A percentile compares a stretch with the other conserved stretches of the same genome.
These are phyloP conservation scores for Chlorella vulgaris DNA, from an alignment of 139 green algal genomes.

Conservation along the genomic window DNA sequence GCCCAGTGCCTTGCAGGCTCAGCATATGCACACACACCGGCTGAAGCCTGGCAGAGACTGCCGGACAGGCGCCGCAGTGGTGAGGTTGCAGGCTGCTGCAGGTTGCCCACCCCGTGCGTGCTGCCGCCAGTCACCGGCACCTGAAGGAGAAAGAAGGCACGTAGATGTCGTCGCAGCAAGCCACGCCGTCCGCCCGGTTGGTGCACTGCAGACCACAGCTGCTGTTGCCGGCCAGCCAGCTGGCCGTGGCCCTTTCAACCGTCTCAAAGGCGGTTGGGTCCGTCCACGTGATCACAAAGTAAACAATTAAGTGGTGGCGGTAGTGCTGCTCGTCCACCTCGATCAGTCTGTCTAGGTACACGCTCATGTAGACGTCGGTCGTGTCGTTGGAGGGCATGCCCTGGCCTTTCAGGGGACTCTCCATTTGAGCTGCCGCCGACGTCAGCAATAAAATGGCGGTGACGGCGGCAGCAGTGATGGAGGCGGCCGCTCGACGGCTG, in stretches of 20 bases:
- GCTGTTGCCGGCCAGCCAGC: background rate
- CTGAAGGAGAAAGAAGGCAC: slow-evolving; percentile 26
- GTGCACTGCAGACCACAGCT: background rate
- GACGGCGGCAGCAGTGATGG: background rate
- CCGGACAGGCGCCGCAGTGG: no score
- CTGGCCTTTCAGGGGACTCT: slow-evolving; percentile 5
- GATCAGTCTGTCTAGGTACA: slow-evolving; percentile 25
- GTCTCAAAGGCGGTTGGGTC: slow-evolving; percentile 1
- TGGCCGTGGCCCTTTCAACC: background rate
- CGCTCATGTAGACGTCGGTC: background rate
- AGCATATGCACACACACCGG: no score
- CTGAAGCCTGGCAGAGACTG: no score
- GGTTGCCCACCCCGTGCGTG: no score
- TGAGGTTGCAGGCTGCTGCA: no score
- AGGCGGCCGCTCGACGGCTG: background rate
- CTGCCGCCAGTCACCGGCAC: background rate
- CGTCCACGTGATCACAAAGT: slow-evolving; percentile 1
- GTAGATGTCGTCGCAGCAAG: slow-evolving; percentile 32
- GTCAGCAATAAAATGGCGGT: background rate
- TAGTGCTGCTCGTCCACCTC: background rate
- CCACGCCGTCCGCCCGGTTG: background rate
- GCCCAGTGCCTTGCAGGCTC: no score
- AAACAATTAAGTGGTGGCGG: background rate
- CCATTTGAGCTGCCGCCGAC: slow-evolving; percentile 2
- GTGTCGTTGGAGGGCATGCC: slow-evolving; percentile 7